A percentile compares a stretch with the other conserved stretches of the same genome.
These are phyloP conservation scores for Neopestalotiopsis clavispora DNA, from an alignment of 2,329 filamentous ascomycete species.

Conservation along the genomic window DNA sequence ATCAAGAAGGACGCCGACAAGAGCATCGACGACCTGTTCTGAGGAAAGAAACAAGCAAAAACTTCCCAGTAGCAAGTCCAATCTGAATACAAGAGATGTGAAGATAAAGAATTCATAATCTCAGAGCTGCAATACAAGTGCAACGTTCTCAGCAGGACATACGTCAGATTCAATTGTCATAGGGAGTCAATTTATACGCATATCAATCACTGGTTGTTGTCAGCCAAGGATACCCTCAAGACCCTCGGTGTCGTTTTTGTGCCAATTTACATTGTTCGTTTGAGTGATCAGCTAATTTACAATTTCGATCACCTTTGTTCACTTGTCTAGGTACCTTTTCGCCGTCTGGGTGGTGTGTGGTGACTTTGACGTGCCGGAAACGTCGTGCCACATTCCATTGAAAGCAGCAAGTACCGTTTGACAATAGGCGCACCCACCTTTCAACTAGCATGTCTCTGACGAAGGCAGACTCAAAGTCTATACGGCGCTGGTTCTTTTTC, in stretches of 20 bases:
- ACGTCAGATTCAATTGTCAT: too few relatives aligned
- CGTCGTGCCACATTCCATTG: not conserved
- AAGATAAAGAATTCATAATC: not conserved
- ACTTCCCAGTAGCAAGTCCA: not conserved
- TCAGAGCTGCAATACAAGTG: not conserved
- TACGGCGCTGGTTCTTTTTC: not conserved
- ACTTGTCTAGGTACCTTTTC: not conserved
- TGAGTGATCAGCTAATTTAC: not conserved
- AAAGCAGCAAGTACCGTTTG: not conserved
- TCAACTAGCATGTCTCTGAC: not conserved
- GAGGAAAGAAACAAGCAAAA: conserved; percentile 19
- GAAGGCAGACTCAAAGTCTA: not conserved
- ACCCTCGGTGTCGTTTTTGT: not conserved
- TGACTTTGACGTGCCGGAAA: not conserved
- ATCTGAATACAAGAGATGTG: not conserved
- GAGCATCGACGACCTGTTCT: conserved; percentile 84
- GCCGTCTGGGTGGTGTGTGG: not conserved
- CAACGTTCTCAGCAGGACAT: too few relatives aligned
- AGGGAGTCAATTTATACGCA: too few relatives aligned
- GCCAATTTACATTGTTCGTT: not conserved
- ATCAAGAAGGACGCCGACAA: conserved; percentile 96
- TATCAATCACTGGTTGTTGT: not conserved
- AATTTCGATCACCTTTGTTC: not conserved
- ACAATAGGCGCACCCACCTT: not conserved
- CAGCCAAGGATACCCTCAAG: not conserved